A percentile compares a stretch with the other conserved stretches of the same genome.
These are phyloP conservation scores for Chalaropsis ovoidea DNA, from an alignment of 2,329 filamentous ascomycete species.

Conservation along the genomic window DNA sequence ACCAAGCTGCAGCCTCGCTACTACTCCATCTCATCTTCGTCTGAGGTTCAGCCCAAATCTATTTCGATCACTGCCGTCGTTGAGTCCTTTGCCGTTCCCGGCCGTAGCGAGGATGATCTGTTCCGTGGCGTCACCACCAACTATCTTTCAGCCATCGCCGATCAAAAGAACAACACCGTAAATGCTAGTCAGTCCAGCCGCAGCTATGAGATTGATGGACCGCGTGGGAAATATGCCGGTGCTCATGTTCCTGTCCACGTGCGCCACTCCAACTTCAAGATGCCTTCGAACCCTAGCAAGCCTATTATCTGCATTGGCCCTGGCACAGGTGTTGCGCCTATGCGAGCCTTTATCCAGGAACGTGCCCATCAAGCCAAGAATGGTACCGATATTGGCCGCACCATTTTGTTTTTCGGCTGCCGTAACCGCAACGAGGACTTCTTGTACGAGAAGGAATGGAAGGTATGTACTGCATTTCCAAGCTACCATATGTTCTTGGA, in stretches of 20 bases:
- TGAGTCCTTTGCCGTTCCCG: conserved; percentile 68
- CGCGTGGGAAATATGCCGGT: conserved; percentile 93
- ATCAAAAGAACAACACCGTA: conserved; percentile 87
- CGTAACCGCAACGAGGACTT: conserved; percentile 82
- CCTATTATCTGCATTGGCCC: conserved; percentile 94
- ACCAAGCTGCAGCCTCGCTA: conserved; percentile 95
- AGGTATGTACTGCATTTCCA: conserved; percentile 50
- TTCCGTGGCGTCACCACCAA: conserved; percentile 96
- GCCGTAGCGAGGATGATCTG: conserved; percentile 55
- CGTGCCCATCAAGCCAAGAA: conserved; percentile 70
- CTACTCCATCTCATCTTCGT: conserved; percentile 98
- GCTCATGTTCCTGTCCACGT: conserved; percentile 92
- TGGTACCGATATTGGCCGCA: conserved; percentile 75
- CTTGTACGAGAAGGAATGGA: conserved; percentile 83
- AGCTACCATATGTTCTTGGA: not conserved
- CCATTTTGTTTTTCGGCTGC: conserved; percentile 91
- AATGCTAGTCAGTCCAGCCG: conserved; percentile 72
- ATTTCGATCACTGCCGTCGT: conserved; percentile 93
- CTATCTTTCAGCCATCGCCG: conserved; percentile 86
- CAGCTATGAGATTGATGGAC: conserved; percentile 77
- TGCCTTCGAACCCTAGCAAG: conserved; percentile 87
- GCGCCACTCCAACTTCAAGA: conserved; percentile 97
- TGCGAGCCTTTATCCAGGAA: conserved; percentile 92
- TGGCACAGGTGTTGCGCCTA: conserved; percentile 91
- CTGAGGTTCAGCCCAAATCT: conserved; percentile 83